Evolutionary conservation across 148 eudicot species (phyloP).

Genomic region (Linanthus parryae): DNA sequence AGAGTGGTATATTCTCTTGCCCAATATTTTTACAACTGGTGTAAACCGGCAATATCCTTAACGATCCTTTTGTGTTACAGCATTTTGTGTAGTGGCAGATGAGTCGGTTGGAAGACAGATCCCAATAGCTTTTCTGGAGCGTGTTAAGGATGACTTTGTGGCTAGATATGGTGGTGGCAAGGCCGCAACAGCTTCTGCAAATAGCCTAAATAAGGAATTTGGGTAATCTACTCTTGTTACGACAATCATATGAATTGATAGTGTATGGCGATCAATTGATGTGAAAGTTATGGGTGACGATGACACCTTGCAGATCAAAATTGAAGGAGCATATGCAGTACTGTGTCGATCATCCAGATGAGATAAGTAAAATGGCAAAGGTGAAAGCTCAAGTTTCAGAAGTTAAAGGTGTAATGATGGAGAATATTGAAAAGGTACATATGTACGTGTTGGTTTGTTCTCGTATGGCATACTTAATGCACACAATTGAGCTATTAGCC

Average conservation of each 20-base stretch:
- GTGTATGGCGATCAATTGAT: no score
- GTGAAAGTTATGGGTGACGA: neutral
- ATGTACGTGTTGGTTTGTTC: neutral
- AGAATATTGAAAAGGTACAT: conserved; percentile 28
- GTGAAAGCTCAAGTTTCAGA: conserved; percentile 35
- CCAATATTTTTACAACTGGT: no score
- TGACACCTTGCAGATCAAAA: conserved; percentile 21
- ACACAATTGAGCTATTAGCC: no score
- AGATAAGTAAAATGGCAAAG: conserved; percentile 25
- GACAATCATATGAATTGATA: neutral
- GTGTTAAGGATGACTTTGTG: conserved; percentile 27
- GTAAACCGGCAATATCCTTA: no score
- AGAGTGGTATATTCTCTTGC: no score
- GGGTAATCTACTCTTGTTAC: conserved; percentile 12
- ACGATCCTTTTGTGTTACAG: conserved; percentile 12
- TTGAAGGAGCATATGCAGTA: no score
- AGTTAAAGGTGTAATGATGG: no score
- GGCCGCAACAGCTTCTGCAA: conserved; percentile 18
- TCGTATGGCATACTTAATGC: conserved; percentile 1
- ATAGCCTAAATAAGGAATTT: conserved; percentile 28
- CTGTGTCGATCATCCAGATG: no score
- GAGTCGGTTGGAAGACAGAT: conserved; percentile 27
- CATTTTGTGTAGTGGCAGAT: conserved; percentile 30
- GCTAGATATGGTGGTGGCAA: conserved; percentile 26
- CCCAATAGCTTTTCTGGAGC: conserved; percentile 29